Evolutionary conservation across 768 basidiomycete genomes (phyloP), one percentile per base, ranked within the genome.

Genomic region (Coprinopsis marcescibilis): DNA sequence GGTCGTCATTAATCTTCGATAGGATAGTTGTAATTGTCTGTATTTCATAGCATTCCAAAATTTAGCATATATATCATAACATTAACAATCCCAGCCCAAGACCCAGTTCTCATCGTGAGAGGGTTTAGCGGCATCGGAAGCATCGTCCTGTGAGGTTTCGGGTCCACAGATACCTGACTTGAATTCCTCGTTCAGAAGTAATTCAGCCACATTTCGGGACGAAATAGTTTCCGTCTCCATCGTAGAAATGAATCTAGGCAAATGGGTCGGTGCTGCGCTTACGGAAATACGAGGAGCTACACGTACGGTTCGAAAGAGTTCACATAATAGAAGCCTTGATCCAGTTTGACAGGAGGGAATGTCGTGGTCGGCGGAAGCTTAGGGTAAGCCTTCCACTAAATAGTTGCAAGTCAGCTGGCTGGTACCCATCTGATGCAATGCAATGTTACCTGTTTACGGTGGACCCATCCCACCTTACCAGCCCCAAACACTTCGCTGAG

Each of bases 141-240:
- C 35, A 30, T 39, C 55, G 26, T 56, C 41, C 17, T 40, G 37
- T 15, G 55, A 45, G 21, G 57, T 52, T 25, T 50, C 55, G 26
- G 52, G 47, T n/a, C 78, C 78, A 59, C 89, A 93, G 29, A 92
- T 73, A n/a, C 82, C 74, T 0, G 78, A 68, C 27, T 74, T 67
- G 61, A 86, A 92, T 56, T 83, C 76, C 25, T 91, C 85, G 26
- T 77, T 73, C 17, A 93, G 67, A 15, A 92, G 70, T 20, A 89
- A 67, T 55, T 91, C 89, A 38, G 90, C 88, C 30, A 85, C 73
- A 60, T 94, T 93, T 25, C 90, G 79, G 1, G 88, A 79, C 0
- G 89, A 75, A 25, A 95, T 62, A 0, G 89, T 91, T 65, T 93
- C 83, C 0, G 92, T 94, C 64, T 97, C 94, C 94, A 97, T 96